These are phyloP conservation scores for Thermothielavioides terrestris DNA, from an alignment of 495 filamentous ascomycete genomes.

Conservation along the genomic window DNA sequence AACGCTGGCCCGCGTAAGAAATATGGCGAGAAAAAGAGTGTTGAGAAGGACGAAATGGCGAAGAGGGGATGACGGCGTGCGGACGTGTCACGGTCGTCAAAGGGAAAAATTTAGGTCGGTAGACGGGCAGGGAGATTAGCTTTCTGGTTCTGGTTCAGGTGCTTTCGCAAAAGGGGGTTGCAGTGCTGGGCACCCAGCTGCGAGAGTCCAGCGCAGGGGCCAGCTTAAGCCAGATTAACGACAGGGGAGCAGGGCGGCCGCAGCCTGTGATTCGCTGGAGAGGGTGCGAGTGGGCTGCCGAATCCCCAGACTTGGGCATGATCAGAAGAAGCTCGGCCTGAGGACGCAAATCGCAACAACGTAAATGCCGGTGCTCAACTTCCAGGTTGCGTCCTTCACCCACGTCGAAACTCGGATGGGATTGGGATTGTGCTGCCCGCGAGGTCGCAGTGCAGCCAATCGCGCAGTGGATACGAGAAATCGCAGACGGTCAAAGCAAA, in stretches of 20 bases:
- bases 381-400: too few species aligned
- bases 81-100: slow-evolving; percentile 23
- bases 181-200: slow-evolving; percentile 12
- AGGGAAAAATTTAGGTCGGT: slow-evolving; percentile 30
- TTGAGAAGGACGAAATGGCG: slow-evolving; percentile 27
- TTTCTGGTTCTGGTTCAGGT: too few species aligned
- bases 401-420: too few species aligned
- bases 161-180: slow-evolving; percentile 27
- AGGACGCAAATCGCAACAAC: slow-evolving; percentile 5
- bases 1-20: slow-evolving; percentile 28
- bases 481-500: too few species aligned
- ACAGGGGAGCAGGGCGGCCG: slow-evolving; percentile 7
- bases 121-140: slow-evolving; percentile 21
- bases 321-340: slow-evolving; percentile 6
- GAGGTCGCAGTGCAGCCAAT: too few species aligned
- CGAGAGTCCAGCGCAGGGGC: slow-evolving; percentile 13
- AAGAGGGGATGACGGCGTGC: slow-evolving; percentile 19
- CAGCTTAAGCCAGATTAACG: slow-evolving; percentile 17
- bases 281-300: slow-evolving; percentile 14
- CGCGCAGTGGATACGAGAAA: too few species aligned
- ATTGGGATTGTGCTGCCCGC: too few species aligned
- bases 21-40: slow-evolving; percentile 25
- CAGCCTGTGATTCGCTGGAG: slow-evolving; percentile 18
- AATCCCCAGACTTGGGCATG: slow-evolving; percentile 11
- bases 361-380: too few species aligned